These are phyloP conservation scores for Larix kaempferi DNA, from an alignment of 75 land plant species.

Conservation along the genomic window DNA sequence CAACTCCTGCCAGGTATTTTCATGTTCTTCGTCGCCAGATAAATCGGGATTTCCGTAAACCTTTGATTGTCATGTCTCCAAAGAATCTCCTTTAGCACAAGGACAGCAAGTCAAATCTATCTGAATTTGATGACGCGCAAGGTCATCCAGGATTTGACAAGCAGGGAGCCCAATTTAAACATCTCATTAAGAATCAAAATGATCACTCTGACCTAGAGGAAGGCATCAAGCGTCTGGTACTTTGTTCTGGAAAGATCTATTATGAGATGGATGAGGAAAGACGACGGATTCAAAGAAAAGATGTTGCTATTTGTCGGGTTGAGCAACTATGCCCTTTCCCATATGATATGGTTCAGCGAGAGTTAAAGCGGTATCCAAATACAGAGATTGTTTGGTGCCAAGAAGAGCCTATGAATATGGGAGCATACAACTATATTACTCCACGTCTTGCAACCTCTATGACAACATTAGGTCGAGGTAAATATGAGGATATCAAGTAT, in stretches of 20 bases:
- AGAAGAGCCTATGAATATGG: slow-evolving; percentile 99
- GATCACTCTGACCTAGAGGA: slow-evolving; percentile 65
- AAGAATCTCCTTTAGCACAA: slow-evolving; percentile 90
- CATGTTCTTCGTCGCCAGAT: slow-evolving; percentile 95
- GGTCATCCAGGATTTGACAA: slow-evolving; percentile 96
- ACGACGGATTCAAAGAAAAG: slow-evolving; percentile 38
- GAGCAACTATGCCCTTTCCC: slow-evolving; percentile 97
- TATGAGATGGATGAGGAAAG: slow-evolving; percentile 93
- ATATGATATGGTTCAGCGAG: slow-evolving; percentile 81
- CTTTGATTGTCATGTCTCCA: slow-evolving; percentile 89
- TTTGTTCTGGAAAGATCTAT: slow-evolving; percentile 95
- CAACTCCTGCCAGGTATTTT: slow-evolving; percentile 96
- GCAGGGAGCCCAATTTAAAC: slow-evolving; percentile 93
- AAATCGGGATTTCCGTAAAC: slow-evolving; percentile 93
- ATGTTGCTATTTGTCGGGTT: slow-evolving; percentile 90
- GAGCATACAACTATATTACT: slow-evolving; percentile 66
- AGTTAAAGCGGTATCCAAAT: slow-evolving; percentile 92
- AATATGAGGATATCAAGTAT: slow-evolving; percentile 76
- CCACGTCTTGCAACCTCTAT: slow-evolving; percentile 78
- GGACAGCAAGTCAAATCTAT: slow-evolving; percentile 75
- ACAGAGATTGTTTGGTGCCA: slow-evolving; percentile 98
- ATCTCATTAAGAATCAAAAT: slow-evolving; percentile 85
- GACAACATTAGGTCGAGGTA: slow-evolving; percentile 62
- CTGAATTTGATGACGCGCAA: slow-evolving; percentile 90
- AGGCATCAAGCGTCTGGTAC: slow-evolving; percentile 74